Evolutionary conservation across 306 rosid genomes (phyloP).

Genomic region (Benincasa hispida): DNA sequence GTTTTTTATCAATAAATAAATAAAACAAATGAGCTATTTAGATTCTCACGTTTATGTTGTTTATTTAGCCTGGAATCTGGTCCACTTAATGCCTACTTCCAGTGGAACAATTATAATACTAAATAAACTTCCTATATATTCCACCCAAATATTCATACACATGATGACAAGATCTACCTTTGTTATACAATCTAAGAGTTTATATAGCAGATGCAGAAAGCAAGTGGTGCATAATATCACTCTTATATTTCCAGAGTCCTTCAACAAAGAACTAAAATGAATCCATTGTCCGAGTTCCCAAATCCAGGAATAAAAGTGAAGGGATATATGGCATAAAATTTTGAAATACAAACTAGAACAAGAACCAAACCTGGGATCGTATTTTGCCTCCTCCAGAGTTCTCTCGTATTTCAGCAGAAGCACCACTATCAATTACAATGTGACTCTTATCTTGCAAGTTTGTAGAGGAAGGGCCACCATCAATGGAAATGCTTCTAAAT

Average conservation of each 20-base stretch:
- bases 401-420: slow-evolving; percentile 28
- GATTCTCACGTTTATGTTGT: not conserved
- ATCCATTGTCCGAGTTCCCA: not conserved
- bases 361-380: slow-evolving; percentile 49
- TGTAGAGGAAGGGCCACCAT: slow-evolving; percentile 27
- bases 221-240: not conserved
- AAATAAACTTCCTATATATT: not conserved
- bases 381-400: slow-evolving; percentile 36
- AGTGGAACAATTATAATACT: not conserved
- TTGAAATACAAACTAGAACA: not conserved
- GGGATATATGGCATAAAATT: not conserved
- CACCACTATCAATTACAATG: slow-evolving; percentile 11
- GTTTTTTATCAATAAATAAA: no score
- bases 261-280: not conserved
- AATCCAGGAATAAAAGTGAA: not conserved
- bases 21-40: not conserved
- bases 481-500: slow-evolving; percentile 60
- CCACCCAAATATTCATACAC: not conserved
- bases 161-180: not conserved
- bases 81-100: not conserved
- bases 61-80: not conserved
- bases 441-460: slow-evolving; percentile 26
- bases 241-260: not conserved
- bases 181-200: not conserved
- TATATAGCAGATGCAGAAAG: not conserved